Percentiles rank a stretch among this genome's conserved stretches.
These are phyloP conservation scores for Prunus fruticosa DNA, from an alignment of 306 rosid species.

Conservation along the genomic window DNA sequence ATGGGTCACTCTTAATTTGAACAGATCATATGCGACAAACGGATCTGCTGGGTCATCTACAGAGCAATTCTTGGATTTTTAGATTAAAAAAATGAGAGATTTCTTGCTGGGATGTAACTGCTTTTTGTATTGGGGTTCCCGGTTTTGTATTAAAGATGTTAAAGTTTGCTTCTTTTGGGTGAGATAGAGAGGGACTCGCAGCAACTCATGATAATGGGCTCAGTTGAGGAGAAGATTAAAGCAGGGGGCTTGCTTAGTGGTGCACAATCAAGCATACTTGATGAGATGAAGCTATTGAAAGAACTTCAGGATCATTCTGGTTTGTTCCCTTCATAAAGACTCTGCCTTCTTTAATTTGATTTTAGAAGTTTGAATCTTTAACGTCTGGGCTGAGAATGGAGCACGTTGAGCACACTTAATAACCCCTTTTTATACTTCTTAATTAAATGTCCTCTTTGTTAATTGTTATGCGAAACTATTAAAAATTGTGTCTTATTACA, in stretches of 20 bases:
- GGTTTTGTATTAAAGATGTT: slow-evolving; percentile 37
- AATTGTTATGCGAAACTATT: not conserved
- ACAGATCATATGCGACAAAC: no score
- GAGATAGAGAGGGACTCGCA: not conserved
- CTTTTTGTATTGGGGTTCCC: slow-evolving; percentile 15
- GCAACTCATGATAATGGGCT: slow-evolving; percentile 38
- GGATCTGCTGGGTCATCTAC: not conserved
- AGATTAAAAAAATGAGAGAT: slow-evolving; percentile 7
- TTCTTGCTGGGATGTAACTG: slow-evolving; percentile 4
- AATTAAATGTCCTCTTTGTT: not conserved
- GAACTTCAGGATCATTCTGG: slow-evolving; percentile 94
- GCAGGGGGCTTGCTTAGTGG: slow-evolving; percentile 43
- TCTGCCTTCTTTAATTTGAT: not conserved
- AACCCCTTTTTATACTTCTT: not conserved
- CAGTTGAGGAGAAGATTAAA: slow-evolving; percentile 67
- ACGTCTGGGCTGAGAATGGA: not conserved
- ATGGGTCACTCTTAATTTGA: slow-evolving; percentile 21
- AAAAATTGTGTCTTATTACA: not conserved
- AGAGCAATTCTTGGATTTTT: slow-evolving; percentile 18
- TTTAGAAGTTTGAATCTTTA: not conserved
- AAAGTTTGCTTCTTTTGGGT: slow-evolving; percentile 30
- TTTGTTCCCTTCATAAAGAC: slow-evolving; percentile 13
- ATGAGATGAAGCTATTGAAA: slow-evolving; percentile 83
- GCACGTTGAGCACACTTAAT: not conserved
- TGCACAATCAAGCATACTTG: slow-evolving; percentile 48